Base-by-base conservation (phyloP, 257 asterid genomes). In the Rubia yunnanensis region DNA sequence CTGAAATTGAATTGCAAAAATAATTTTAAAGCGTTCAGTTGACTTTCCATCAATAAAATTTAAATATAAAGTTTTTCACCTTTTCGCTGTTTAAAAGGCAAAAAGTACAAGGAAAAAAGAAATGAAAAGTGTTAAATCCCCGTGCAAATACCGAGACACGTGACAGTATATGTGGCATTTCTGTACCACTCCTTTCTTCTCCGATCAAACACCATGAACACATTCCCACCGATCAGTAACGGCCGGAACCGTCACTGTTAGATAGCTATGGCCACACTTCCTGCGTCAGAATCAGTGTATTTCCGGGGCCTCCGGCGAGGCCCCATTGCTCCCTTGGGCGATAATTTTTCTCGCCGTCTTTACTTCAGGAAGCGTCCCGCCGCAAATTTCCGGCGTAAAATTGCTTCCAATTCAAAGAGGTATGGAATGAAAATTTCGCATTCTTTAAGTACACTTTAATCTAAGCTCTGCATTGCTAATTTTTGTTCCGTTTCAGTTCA, bases 221-320 rank as follows among this genome's bases (percentile, higher is more conserved):
- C 38, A 57, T 59, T 59, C 13, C 27, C 10, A 1, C 7, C 64
- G 34, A 55, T 26, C 44, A 59, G 26, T 8, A 18, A 17, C 7
- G 34, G 8, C 36, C 24, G 63, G 63, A 31, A 31, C 15, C 3
- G 7, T 31, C 26, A 17, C 35, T 5, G 35, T 31, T 59, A 30
- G 64, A 18, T 59, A 36, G 63, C 26, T 35, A 77, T 73, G 82
- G 69, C 52, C 56, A 54, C 76, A 13, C 62, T 64, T n/a, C 34
- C 70, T 59, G 69, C 65, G 49, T 38, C 77, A 27, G 79, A 78
- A 59, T 68, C 77, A 17, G 64, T 64, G 34, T 41, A 52, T n/a
- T 39, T 61, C 63, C 35, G 74, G 54, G 54, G 64, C 69, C 23
- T 35, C 64, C n/a, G 30, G 32, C 53, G 58, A 26, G 61, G 62